Conservation (phyloP, 2,329 filamentous ascomycete species). For the Beauveria medogensis region DNA sequence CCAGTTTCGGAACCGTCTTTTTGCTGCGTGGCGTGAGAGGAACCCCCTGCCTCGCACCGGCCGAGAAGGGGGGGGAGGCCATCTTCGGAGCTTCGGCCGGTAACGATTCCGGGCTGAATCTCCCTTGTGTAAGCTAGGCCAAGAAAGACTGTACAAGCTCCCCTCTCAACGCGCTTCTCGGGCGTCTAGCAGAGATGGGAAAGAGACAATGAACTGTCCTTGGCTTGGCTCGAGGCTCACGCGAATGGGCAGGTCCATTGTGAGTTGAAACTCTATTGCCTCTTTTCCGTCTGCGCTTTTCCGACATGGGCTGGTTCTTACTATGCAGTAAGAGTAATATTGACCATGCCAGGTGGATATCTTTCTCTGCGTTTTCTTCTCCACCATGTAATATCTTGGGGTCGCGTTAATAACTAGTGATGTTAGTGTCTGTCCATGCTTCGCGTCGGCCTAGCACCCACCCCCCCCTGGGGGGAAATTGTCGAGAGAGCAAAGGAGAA, state of each 20-base stretch:
- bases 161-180: too few species aligned
- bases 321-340: constrained; percentile 9
- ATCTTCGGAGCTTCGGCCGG: too few species aligned
- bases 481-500: neutral
- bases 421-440: neutral
- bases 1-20: neutral
- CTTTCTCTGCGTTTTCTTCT: neutral
- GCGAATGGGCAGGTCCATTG: too few species aligned
- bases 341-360: neutral
- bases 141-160: too few species aligned
- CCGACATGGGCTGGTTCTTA: neutral
- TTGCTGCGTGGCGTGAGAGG: neutral
- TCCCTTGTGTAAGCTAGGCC: too few species aligned
- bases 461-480: neutral
- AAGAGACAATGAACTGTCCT: too few species aligned
- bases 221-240: too few species aligned
- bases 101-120: too few species aligned
- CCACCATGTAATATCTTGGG: neutral
- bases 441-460: neutral
- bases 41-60: neutral
- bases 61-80: neutral
- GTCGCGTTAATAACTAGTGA: neutral
- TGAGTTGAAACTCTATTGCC: neutral
- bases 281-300: neutral
- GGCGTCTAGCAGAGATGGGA: too few species aligned